Evolutionary conservation across 768 basidiomycete species (phyloP).

Genomic region (Pholiota molesta): DNA sequence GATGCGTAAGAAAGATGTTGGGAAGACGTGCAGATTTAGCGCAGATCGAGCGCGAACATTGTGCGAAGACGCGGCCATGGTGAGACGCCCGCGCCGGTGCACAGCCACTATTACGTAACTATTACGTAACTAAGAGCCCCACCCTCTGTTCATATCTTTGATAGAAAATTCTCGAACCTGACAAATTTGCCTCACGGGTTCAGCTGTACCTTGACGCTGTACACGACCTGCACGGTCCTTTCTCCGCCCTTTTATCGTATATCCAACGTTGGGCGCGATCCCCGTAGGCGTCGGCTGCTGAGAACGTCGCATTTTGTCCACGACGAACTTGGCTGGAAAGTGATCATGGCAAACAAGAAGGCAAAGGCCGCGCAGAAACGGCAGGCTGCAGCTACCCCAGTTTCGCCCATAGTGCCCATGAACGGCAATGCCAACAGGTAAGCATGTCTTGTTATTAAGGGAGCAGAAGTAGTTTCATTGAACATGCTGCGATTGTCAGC

Average conservation of each 20-base stretch:
- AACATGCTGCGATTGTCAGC: constrained; percentile 1
- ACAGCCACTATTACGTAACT: no score
- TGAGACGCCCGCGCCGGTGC: no score
- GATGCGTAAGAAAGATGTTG: no score
- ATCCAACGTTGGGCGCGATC: neutral
- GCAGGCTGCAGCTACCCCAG: constrained; percentile 6
- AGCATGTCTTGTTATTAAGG: neutral
- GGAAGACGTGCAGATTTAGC: no score
- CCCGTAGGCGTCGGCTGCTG: neutral
- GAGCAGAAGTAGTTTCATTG: neutral
- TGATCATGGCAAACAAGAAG: constrained; percentile 14
- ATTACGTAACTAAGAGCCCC: no score
- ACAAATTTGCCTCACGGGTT: constrained; percentile 8
- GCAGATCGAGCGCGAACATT: no score
- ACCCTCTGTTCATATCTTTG: no score
- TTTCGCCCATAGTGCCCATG: constrained; percentile 1
- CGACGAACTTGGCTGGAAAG: neutral
- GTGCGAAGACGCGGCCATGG: no score
- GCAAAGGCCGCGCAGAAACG: constrained; percentile 18
- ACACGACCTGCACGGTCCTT: neutral
- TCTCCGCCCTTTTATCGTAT: constrained; percentile 3
- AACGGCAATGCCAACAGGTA: constrained; percentile 20
- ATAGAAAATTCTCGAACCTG: constrained; percentile 17
- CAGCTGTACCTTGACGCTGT: neutral
- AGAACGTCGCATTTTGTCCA: neutral